Base-by-base conservation (phyloP, 2,329 filamentous ascomycete species). In the Scorias spongiosa region DNA sequence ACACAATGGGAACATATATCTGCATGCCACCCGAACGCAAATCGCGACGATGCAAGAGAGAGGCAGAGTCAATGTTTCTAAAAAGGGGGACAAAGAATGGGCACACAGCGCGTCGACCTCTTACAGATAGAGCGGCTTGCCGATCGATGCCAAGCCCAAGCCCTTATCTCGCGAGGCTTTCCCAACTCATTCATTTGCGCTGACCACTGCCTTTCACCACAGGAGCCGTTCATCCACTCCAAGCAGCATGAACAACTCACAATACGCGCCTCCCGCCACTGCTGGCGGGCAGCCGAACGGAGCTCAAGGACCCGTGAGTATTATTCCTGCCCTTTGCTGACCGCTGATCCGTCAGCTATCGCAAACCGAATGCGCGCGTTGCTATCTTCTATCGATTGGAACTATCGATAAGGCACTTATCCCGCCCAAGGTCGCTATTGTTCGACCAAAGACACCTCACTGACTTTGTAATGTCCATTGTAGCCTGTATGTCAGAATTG, bases 401-500 rank as follows among this genome's bases (percentile, higher is more conserved):
- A 42, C 41, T 37, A 44, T 40, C 44, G 41, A 44, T 41, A 44
- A 15, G 36, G 36, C 30, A n/a, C 15, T 26, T 12, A 42, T 32
- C 26, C 36, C 32, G 15, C 11, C 15, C 32, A 36, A 36, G 12
- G 15, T 12, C 32, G 12, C 32, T 9, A 36, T 3, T 9, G 9
- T 36, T 26, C 20, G 20, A 26, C 20, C 4, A 40, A 14, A 50
- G 32, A 12, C 11, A 36, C 12, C 32, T 15, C 12, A 36, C 65
- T 64, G 38, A 64, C 64, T 41, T 46, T 43, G 49, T 43, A 42
- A 76, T 65, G 20, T 26, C 72, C 77, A 69, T 73, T 78, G 69
- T 81, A 96, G 87, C 88, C 89, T 51, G 84, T 88, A 53, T 98
- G 91, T 66, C 85, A 93, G 64, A 98, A 98, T 64, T 98, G 91